Base-by-base conservation (phyloP, 2,329 filamentous ascomycete species). In the Kalmusia sp. region DNA sequence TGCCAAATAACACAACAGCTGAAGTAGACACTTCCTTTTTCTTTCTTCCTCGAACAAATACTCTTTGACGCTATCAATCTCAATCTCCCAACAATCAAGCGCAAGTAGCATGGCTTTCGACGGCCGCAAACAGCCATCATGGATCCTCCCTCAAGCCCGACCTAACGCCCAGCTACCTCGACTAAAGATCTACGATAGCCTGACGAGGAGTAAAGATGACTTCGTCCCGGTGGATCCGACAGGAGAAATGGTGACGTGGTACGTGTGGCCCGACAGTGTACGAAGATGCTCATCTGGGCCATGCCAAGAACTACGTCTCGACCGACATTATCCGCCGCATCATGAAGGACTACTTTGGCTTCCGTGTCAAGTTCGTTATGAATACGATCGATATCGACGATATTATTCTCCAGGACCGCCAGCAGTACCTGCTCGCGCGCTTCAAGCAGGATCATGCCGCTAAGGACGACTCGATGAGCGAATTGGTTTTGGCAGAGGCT, bases 261-360 rank as follows among this genome's bases (percentile, higher is more conserved):
- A 95, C 75, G 89, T 95, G 91, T 77, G 91, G 91, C n/a, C 91
- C 91, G 56, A 95, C 91, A 1, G 87, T 88, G 38, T 55, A 91
- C 70, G 89, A 92, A 72, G 87, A 91, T 75, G 83, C 86, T 62
- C 90, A 92, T 77, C 75, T 92, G 54, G 87, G 90, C 27, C 91
- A 93, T 74, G 90, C 89, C 33, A 82, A 90, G 64, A 95, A 95
- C 79, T 95, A 93, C 83, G 89, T 95, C 58, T 90, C 87, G 45
- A 92, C 90, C 39, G 91, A 95, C 74, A 91, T 95, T 58, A 87
- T 95, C 63, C 85, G 91, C 55, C 87, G 91, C 64, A 91, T 95
- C 65, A 77, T 95, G 74, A 81, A 84, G 69, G 86, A 93, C 74
- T 92, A 92, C 76, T 93, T 93, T 72, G 84, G 85, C 57, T 93